phyloP scores from a whole-genome alignment of 345 rosid species.

The Dipteronia dyeriana region DNA sequence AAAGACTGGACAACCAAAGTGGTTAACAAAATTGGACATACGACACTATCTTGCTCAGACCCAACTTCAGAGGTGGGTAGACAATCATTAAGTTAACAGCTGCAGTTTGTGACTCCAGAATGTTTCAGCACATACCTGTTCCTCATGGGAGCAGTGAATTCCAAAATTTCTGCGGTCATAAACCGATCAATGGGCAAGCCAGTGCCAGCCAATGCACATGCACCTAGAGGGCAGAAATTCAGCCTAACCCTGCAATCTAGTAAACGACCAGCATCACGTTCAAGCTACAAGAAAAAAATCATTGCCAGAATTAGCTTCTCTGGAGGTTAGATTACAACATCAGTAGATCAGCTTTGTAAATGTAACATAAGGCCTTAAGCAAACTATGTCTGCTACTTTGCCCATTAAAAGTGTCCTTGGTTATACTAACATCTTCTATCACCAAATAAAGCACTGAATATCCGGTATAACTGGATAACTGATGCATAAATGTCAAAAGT shows the following conservation, averaged over 20 bases:
- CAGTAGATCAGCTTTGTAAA: neutral
- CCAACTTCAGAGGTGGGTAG: neutral
- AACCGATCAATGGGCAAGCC: constrained; percentile 90
- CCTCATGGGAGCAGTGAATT: constrained; percentile 85
- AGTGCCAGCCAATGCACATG: constrained; percentile 98
- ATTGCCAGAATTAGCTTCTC: constrained; percentile 2
- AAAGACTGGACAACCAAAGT: neutral
- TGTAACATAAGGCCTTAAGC: neutral
- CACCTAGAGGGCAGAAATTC: constrained; percentile 87
- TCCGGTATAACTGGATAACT: neutral
- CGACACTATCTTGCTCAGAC: neutral
- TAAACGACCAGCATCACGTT: constrained; percentile 88
- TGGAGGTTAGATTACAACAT: neutral
- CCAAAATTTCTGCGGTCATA: constrained; percentile 74
- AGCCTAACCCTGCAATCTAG: constrained; percentile 72
- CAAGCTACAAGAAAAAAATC: constrained; percentile 64
- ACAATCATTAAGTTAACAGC: neutral
- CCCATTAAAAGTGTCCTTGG: neutral
- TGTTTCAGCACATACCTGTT: constrained; percentile 62
- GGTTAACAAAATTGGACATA: neutral
- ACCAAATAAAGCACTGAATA: neutral
- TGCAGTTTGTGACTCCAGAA: neutral
- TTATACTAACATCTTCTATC: neutral
- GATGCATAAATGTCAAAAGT: neutral
- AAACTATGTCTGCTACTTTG: neutral